A percentile compares a stretch with the other conserved stretches of the same genome.
phyloP scores from a whole-genome alignment of 1,284 basidiomycete genomes.

The Malassezia pachydermatis region DNA sequence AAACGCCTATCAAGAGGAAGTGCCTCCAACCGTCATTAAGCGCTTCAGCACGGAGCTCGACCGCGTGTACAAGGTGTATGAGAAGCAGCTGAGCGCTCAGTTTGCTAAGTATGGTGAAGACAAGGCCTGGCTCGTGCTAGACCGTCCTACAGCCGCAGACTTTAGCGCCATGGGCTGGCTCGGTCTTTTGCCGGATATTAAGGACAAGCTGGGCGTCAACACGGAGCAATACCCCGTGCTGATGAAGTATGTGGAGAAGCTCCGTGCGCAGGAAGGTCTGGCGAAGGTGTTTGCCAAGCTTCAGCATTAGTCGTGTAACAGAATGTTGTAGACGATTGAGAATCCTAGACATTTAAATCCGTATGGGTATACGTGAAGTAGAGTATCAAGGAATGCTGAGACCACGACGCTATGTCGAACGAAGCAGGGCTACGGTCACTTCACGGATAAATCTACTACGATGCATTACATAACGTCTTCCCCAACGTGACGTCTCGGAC shows the following conservation, averaged over 20 bases:
- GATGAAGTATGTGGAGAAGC: not conserved
- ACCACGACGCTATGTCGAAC: too few species aligned
- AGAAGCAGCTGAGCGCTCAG: constrained; percentile 30
- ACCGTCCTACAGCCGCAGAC: constrained; percentile 39
- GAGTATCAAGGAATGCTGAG: too few species aligned
- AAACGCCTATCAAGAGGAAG: constrained; percentile 23
- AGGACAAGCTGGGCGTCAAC: not conserved
- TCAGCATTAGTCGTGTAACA: too few species aligned
- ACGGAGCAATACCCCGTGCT: not conserved
- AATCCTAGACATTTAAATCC: too few species aligned
- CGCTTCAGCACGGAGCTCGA: constrained; percentile 33
- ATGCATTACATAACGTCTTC: too few species aligned
- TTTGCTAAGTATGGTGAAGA: constrained; percentile 21
- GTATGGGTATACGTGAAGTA: too few species aligned
- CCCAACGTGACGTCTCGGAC: too few species aligned
- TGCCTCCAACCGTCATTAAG: constrained; percentile 25
- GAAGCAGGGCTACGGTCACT: too few species aligned
- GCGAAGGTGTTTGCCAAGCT: too few species aligned
- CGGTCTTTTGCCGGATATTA: not conserved
- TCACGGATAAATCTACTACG: too few species aligned
- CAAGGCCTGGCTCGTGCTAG: constrained; percentile 27
- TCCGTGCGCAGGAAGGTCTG: too few species aligned
- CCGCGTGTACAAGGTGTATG: constrained; percentile 33
- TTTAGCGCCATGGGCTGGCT: constrained; percentile 10
- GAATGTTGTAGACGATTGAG: too few species aligned